These are phyloP conservation scores for Debaryomycetaceae sp. DNA, from an alignment of 1,139 yeast species.

Conservation along the genomic window DNA sequence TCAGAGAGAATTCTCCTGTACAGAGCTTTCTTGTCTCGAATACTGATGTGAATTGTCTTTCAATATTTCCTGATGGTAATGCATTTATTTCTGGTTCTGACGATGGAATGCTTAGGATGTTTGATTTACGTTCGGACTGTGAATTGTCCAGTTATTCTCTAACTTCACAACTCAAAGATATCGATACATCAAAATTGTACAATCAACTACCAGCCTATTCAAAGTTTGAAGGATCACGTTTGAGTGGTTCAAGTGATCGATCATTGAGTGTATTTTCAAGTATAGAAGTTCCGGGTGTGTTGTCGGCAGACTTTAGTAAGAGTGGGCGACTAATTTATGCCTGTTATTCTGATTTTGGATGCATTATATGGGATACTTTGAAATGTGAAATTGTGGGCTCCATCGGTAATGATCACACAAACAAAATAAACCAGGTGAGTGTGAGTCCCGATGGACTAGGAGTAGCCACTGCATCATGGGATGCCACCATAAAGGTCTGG, in stretches of 20 bases:
- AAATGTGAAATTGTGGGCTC: conserved; percentile 64
- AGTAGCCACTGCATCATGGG: conserved; percentile 72
- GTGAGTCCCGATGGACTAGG: conserved; percentile 76
- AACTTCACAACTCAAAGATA: conserved; percentile 13
- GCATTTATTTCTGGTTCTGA: conserved; percentile 74
- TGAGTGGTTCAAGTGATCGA: not conserved
- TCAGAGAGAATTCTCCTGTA: conserved; percentile 49
- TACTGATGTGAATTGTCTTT: conserved; percentile 64
- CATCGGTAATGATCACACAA: conserved; percentile 54
- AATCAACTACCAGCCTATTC: conserved; percentile 2
- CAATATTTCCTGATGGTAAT: conserved; percentile 68
- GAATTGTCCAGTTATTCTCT: conserved; percentile 55
- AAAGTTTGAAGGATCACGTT: conserved; percentile 4
- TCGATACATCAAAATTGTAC: not conserved
- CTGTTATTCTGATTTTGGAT: conserved; percentile 73
- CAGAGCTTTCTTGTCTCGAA: conserved; percentile 61
- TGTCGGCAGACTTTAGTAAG: conserved; percentile 67
- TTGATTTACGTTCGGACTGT: conserved; percentile 77
- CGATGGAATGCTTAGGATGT: conserved; percentile 70
- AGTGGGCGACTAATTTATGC: conserved; percentile 76
- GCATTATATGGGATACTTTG: conserved; percentile 77
- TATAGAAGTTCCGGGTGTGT: conserved; percentile 60
- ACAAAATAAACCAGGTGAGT: conserved; percentile 60
- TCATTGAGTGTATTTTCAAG: conserved; percentile 16
- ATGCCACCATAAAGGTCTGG: conserved; percentile 66